Evolutionary conservation across 768 basidiomycete genomes (phyloP).

Genomic region (Lactarius quietus): DNA sequence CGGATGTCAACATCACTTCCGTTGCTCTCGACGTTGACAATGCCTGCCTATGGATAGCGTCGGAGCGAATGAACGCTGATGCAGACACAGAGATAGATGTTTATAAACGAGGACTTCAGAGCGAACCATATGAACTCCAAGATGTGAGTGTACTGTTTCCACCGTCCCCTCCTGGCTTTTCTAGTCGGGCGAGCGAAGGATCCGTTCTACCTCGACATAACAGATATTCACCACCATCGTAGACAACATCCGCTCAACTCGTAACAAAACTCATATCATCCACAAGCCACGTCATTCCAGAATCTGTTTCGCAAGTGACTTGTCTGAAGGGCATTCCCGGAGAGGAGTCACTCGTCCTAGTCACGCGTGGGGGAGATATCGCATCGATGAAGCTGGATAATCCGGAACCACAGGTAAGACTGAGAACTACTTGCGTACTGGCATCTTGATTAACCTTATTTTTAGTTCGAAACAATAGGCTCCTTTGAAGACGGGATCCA

Average conservation of each 20-base stretch:
- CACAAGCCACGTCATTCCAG: slow-evolving; percentile 11
- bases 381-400: slow-evolving; percentile 58
- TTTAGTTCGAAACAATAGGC: slow-evolving; percentile 76
- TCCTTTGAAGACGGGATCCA: slow-evolving; percentile 81
- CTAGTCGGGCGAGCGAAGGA: neutral
- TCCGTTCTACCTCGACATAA: neutral
- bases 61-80: slow-evolving; percentile 24
- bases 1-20: slow-evolving; percentile 13
- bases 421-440: neutral
- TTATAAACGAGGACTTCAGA: slow-evolving; percentile 3
- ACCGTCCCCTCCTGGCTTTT: neutral
- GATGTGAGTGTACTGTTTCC: neutral
- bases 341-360: slow-evolving; percentile 57
- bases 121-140: neutral
- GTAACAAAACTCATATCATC: slow-evolving; percentile 21
- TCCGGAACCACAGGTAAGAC: slow-evolving; percentile 42
- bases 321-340: slow-evolving; percentile 60
- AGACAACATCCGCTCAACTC: slow-evolving; percentile 12
- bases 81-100: slow-evolving; percentile 24
- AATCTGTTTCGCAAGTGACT: slow-evolving; percentile 37
- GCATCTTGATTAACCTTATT: neutral
- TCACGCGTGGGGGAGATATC: slow-evolving; percentile 82
- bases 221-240: neutral
- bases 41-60: slow-evolving; percentile 21
- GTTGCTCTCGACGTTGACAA: slow-evolving; percentile 18